Evolutionary conservation across 106 monocot species (phyloP), one percentile per base, ranked within the genome.

Genomic region (Allium sativum): DNA sequence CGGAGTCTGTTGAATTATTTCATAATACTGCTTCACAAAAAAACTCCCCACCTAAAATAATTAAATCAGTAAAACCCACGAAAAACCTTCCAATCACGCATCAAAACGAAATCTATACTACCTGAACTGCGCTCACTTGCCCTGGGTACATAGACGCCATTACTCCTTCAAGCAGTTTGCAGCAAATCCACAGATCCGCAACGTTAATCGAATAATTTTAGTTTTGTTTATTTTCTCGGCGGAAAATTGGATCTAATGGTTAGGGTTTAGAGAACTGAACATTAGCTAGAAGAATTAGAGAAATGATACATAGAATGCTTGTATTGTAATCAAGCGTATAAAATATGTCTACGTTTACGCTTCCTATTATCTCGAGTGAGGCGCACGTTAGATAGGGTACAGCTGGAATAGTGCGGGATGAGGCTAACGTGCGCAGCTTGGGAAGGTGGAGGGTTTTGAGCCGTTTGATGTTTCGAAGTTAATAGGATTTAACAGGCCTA

Each of bases 21-120:
- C 75, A 51, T 82, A 87, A 70, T 82, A 87, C 68, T 87, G 82
- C 9, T 72, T 50, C 7, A 81, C 72, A 42, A 86, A 86, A 64
- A 68, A 86, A 22, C 61, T 60, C 15, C 85, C 85, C 44, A 86
- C 85, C 85, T 86, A 55, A 70, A 14, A 50, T 50, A 11, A 15
- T 7, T 1, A 5, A 11, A 50, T 12, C 13, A 5, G 11, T 15
- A 17, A 45, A 64, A 65, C 22, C 40, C 54, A 61, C 45, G 14
- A 59, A n/a, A 15, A 31, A 58, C 40, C 46, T 52, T 16, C 55
- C 20, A 56, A 44, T 44, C 16, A 18, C 60, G 40, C 45, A 68
- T 8, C 9, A 10, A 45, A 54, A 12, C 15, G 22, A 15, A 62
- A 31, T 47, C 42, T 18, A 10, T 18, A 52, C 64, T 62, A 76